These are phyloP conservation scores for Theobroma grandiflorum DNA, from an alignment of 441 rosid genomes.

Conservation along the genomic window DNA sequence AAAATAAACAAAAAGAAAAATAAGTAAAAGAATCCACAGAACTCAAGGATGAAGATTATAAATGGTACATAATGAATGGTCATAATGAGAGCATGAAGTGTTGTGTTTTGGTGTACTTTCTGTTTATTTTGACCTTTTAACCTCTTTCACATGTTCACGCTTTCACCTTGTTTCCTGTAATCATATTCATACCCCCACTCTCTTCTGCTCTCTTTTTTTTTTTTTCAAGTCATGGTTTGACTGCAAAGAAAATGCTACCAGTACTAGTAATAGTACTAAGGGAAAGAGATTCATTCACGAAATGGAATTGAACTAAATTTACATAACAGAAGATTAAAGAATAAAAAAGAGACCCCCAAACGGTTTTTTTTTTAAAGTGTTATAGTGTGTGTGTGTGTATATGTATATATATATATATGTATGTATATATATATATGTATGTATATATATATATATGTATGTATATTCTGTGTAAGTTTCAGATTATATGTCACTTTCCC, in stretches of 20 bases:
- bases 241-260: neutral
- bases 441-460: too few species aligned
- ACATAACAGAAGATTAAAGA: neutral
- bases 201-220: neutral
- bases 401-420: too few species aligned
- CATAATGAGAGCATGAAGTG: neutral
- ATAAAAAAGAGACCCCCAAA: neutral
- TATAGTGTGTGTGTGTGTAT: too few species aligned
- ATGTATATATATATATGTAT: too few species aligned
- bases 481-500: conserved; percentile 46
- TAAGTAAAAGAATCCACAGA: neutral
- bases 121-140: conserved; percentile 31
- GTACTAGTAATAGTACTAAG: neutral
- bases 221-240: too few species aligned
- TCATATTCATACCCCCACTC: conserved; percentile 9
- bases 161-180: conserved; percentile 22
- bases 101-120: neutral
- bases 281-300: neutral
- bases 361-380: neutral
- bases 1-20: neutral
- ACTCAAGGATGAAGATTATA: neutral
- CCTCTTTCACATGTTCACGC: conserved; percentile 35
- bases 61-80: neutral
- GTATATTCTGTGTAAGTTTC: conserved; percentile 28
- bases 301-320: conserved; percentile 4